Conservation (phyloP, 768 basidiomycete species). For the Kwoniella botswanensis region DNA sequence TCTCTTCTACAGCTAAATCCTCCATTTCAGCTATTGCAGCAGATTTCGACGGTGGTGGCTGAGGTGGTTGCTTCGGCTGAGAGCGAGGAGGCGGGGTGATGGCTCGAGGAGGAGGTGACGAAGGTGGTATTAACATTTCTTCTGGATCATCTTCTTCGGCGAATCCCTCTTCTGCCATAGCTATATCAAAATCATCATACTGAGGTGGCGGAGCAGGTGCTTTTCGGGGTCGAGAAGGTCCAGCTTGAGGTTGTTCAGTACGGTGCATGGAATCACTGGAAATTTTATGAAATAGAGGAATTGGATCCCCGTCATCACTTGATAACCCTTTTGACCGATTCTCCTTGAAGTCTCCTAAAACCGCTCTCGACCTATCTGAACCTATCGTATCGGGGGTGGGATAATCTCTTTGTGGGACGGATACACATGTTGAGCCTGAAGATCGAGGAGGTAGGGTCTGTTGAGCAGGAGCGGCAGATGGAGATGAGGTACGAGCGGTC, state of each 20-base stretch:
- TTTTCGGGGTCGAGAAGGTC: slow-evolving; percentile 14
- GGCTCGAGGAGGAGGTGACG: slow-evolving; percentile 22
- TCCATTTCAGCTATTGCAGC: slow-evolving; percentile 31
- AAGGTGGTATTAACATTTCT: slow-evolving; percentile 40
- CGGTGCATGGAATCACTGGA: neutral
- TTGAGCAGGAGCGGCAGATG: neutral
- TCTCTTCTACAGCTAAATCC: slow-evolving; percentile 32
- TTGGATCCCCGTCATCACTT: slow-evolving; percentile 20
- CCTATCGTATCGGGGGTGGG: slow-evolving; percentile 13
- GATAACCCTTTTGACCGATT: slow-evolving; percentile 19
- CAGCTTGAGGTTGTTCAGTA: slow-evolving; percentile 1
- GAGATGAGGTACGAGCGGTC: neutral
- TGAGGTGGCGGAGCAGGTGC: slow-evolving; percentile 9
- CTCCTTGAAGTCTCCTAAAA: slow-evolving; percentile 7
- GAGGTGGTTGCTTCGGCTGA: neutral
- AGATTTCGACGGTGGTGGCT: neutral
- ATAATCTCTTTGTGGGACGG: neutral
- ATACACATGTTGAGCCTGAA: slow-evolving; percentile 16
- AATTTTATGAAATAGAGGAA: neutral
- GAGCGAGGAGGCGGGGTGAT: slow-evolving; percentile 24
- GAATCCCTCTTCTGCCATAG: slow-evolving; percentile 30
- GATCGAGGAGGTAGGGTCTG: slow-evolving; percentile 10
- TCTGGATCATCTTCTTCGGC: slow-evolving; percentile 2
- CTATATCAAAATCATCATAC: slow-evolving; percentile 35
- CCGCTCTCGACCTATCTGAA: neutral